Evolutionary conservation across 2,329 filamentous ascomycete genomes (phyloP).

Genomic region (Albifimbria verrucaria): DNA sequence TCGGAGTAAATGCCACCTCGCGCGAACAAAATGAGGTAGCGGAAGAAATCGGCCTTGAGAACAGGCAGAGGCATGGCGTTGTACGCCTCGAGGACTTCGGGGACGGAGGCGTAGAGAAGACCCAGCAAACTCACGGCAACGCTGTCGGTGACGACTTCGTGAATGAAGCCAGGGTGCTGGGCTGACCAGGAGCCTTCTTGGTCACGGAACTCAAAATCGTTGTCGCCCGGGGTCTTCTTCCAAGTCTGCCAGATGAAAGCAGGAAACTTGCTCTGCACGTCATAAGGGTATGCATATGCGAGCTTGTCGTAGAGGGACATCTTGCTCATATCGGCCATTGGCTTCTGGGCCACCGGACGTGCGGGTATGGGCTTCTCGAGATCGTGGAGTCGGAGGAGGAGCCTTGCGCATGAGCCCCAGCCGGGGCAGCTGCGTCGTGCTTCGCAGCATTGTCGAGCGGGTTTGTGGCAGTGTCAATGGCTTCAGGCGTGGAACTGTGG

Average conservation of each 20-base stretch:
- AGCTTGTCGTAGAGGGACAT: slow-evolving; percentile 77
- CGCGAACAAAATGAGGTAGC: slow-evolving; percentile 65
- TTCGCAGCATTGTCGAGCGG: slow-evolving; percentile 20
- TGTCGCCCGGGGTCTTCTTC: slow-evolving; percentile 79
- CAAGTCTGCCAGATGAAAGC: slow-evolving; percentile 99
- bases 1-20: slow-evolving; percentile 73
- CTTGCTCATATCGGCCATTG: slow-evolving; percentile 66
- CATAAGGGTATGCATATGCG: slow-evolving; percentile 91
- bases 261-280: slow-evolving; percentile 83
- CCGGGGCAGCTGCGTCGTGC: slow-evolving; percentile 17
- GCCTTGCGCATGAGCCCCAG: slow-evolving; percentile 13
- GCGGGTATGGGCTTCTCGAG: slow-evolving; percentile 18
- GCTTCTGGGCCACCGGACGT: slow-evolving; percentile 52
- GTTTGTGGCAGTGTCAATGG: slow-evolving; percentile 11
- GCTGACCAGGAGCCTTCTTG: slow-evolving; percentile 88
- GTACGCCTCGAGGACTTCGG: slow-evolving; percentile 77
- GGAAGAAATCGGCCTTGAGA: slow-evolving; percentile 76
- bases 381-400: slow-evolving; percentile 13
- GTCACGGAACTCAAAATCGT: slow-evolving; percentile 75
- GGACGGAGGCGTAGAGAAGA: slow-evolving; percentile 80
- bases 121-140: slow-evolving; percentile 78
- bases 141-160: slow-evolving; percentile 94
- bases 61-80: slow-evolving; percentile 69
- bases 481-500: slow-evolving; percentile 34
- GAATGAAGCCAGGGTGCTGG: slow-evolving; percentile 84